Conservation (phyloP, 495 filamentous ascomycete species). For the Aspergillus haitiensis region DNA sequence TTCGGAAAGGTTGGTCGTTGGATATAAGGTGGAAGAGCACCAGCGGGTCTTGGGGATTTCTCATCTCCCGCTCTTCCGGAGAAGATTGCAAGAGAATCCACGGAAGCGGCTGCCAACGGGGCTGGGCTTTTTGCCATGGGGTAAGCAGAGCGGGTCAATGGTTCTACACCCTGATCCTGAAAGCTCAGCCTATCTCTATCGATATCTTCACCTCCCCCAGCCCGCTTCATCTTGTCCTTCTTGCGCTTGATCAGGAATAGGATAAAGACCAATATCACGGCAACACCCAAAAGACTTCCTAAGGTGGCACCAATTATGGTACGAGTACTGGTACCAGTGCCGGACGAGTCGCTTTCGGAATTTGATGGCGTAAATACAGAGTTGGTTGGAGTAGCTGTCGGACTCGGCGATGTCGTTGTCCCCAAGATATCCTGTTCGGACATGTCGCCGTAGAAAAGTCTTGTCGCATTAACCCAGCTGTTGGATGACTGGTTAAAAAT, state of each 20-base stretch:
- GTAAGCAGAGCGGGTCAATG: slow-evolving; percentile 45
- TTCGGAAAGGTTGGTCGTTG: slow-evolving; percentile 23
- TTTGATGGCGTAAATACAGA: slow-evolving; percentile 37
- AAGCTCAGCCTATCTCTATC: slow-evolving; percentile 64
- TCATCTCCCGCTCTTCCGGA: slow-evolving; percentile 43
- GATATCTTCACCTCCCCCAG: slow-evolving; percentile 54
- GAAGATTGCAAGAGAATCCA: slow-evolving; percentile 46
- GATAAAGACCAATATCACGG: slow-evolving; percentile 63
- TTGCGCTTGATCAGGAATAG: slow-evolving; percentile 68
- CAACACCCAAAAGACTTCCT: slow-evolving; percentile 72
- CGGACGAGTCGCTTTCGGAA: slow-evolving; percentile 28
- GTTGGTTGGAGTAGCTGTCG: slow-evolving; percentile 39
- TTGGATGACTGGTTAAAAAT: slow-evolving; percentile 83
- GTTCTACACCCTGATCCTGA: slow-evolving; percentile 59
- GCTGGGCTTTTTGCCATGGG: slow-evolving; percentile 45
- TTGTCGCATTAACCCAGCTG: slow-evolving; percentile 74
- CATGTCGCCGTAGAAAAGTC: slow-evolving; percentile 57
- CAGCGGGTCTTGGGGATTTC: slow-evolving; percentile 35
- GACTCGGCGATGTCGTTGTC: slow-evolving; percentile 34
- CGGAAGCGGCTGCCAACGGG: slow-evolving; percentile 48
- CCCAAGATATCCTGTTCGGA: slow-evolving; percentile 37
- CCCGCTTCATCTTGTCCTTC: slow-evolving; percentile 53
- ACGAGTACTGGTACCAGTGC: slow-evolving; percentile 31
- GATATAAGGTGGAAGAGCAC: slow-evolving; percentile 27
- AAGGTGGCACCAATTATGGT: slow-evolving; percentile 77